Evolutionary conservation across 768 basidiomycete genomes (phyloP), one percentile per base, ranked within the genome.

Genomic region (Phylloporus arenicola): DNA sequence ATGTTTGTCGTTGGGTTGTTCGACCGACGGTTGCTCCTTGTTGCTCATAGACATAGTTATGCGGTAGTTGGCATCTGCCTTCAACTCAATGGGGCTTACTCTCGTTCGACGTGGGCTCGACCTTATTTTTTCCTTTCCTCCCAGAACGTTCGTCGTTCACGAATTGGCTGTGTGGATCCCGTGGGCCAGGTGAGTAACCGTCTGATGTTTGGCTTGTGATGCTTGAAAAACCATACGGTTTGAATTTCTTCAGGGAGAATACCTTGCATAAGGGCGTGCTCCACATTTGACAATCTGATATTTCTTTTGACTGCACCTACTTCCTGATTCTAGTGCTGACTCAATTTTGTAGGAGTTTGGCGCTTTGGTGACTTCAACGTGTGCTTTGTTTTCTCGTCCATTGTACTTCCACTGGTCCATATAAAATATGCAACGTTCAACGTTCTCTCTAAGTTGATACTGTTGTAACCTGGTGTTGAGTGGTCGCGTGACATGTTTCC

Each of bases 231-330:
- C 65, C 70, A 72, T 70, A 53, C 56, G 30, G 55, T 68, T 83
- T 84, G 88, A 88, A 89, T 90, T 90, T 90, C 88, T 90, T 90
- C 88, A 89, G 74, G 88, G 88, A 82, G 84, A 70, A 86, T 85
- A 84, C 82, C 80, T 73, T 50, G 62, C 53, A 51, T 57, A 65
- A 61, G 83, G 84, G 79, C 68, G 76, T 72, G 87, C 87, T 86
- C 85, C 88, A 84, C 80, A 77, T 60, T 61, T 82, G 86, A 86
- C 86, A 83, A 24, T 53, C 65, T 67, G 65, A 67, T 24, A 22
- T 43, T 52, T 29, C 5, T 37, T 30, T 42, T 7, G 20, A 12
- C 10, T 2, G 1, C 19, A 11, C 45, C 3, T 9, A 6, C 4
- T 11, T 10, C 13, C n/a, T 24, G n/a, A 43, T 12, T 6, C 3